Percentiles rank a stretch among this genome's conserved stretches.
These are phyloP conservation scores for Nemophila menziesii DNA, from an alignment of 257 asterid genomes.

Conservation along the genomic window DNA sequence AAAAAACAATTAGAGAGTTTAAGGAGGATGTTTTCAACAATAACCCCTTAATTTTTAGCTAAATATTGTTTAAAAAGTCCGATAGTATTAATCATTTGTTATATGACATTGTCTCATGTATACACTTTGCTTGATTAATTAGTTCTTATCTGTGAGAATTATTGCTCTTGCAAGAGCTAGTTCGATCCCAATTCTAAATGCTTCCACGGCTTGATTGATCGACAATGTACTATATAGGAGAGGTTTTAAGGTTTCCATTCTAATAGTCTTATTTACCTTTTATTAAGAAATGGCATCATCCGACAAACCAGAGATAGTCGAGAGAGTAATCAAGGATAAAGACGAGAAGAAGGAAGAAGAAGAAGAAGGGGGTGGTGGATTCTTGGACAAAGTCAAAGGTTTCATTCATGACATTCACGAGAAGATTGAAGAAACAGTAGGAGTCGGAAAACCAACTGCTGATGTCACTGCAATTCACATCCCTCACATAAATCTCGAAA, in stretches of 20 bases:
- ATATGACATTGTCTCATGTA: neutral
- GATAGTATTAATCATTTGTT: neutral
- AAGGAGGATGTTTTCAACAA: too few relatives aligned
- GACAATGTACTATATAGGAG: too few relatives aligned
- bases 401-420: constrained; percentile 83
- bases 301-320: constrained; percentile 37
- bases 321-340: constrained; percentile 35
- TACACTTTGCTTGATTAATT: neutral
- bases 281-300: constrained; percentile 52
- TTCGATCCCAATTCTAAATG: neutral
- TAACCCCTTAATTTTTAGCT: too few relatives aligned
- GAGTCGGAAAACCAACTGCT: constrained; percentile 90
- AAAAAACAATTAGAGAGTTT: too few relatives aligned
- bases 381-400: constrained; percentile 66
- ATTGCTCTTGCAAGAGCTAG: neutral
- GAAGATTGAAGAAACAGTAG: constrained; percentile 82
- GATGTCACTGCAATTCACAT: constrained; percentile 70
- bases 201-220: neutral
- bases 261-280: neutral
- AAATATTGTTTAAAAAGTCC: neutral
- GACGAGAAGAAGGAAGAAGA: constrained; percentile 53
- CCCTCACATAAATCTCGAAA: constrained; percentile 65
- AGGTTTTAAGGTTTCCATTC: neutral
- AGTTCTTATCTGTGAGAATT: neutral
- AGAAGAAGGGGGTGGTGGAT: constrained; percentile 58